These are phyloP conservation scores for Podospora sp. DNA, from an alignment of 495 filamentous ascomycete species.

Conservation along the genomic window DNA sequence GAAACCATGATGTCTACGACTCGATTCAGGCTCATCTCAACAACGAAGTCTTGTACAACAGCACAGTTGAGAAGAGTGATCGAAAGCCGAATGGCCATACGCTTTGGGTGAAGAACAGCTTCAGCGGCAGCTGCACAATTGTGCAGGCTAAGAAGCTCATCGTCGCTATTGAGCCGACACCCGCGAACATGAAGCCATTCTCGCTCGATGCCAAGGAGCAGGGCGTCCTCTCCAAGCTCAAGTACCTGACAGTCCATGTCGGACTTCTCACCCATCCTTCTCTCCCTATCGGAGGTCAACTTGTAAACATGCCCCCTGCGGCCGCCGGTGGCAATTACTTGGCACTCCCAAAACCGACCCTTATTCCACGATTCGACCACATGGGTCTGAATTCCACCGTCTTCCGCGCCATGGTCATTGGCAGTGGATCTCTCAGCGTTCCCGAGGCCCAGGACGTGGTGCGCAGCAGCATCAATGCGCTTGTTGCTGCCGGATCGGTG, in stretches of 20 bases:
- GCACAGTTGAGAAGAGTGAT: conserved; percentile 32
- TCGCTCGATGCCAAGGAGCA: conserved; percentile 38
- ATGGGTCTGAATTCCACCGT: background rate
- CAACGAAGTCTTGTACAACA: conserved; percentile 42
- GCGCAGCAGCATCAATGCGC: background rate
- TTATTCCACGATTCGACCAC: background rate
- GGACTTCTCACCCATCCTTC: conserved; percentile 40
- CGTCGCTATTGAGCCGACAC: conserved; percentile 43
- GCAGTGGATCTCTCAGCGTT: background rate
- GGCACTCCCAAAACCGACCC: background rate
- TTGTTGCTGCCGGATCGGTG: background rate
- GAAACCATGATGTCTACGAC: conserved; percentile 45
- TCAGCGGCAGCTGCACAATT: conserved; percentile 31
- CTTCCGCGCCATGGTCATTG: background rate
- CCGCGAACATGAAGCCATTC: conserved; percentile 38
- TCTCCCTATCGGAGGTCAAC: conserved; percentile 26
- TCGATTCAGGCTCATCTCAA: conserved; percentile 36
- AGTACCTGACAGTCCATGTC: conserved; percentile 37
- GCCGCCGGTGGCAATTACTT: conserved; percentile 8
- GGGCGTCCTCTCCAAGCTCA: conserved; percentile 37
- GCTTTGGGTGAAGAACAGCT: conserved; percentile 32
- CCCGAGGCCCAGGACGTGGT: background rate
- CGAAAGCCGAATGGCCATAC: conserved; percentile 33
- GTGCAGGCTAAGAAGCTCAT: conserved; percentile 44
- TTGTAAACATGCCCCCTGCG: conserved; percentile 29